Conservation (phyloP, 2,329 filamentous ascomycete species). For the Colletotrichum sp. region DNA sequence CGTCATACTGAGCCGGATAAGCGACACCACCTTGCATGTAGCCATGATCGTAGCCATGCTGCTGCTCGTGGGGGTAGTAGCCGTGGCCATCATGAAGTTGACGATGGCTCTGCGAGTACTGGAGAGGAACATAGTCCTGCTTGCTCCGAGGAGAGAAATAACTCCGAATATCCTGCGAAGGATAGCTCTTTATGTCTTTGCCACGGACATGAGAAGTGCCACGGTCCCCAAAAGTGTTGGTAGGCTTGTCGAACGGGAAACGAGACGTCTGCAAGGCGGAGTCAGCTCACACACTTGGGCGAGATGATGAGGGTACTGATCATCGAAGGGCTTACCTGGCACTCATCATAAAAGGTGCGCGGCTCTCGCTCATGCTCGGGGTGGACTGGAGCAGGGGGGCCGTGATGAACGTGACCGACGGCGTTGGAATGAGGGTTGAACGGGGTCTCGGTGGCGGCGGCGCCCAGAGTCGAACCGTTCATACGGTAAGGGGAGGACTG, state of each 20-base stretch:
- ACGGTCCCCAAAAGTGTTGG: neutral
- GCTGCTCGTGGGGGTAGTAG: neutral
- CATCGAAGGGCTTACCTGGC: neutral
- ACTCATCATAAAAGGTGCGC: neutral
- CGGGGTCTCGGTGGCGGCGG: neutral
- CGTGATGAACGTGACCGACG: neutral
- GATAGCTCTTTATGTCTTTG: neutral
- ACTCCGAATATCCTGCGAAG: neutral
- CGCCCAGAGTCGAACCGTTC: neutral
- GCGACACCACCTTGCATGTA: neutral
- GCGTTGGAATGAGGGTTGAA: neutral
- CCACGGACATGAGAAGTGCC: neutral
- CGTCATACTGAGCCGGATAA: neutral
- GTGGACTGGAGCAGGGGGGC: neutral
- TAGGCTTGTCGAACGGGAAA: neutral
- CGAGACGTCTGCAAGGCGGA: neutral
- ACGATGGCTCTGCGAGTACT: neutral
- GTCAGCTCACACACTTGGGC: neutral
- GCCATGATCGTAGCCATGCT: neutral
- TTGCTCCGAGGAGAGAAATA: neutral
- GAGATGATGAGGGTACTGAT: neutral
- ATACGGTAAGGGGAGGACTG: neutral
- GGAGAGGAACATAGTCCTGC: neutral
- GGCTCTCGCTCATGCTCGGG: neutral
- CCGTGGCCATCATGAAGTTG: neutral